Evolutionary conservation across 805 yeast genomes (phyloP).

Genomic region (Candida hispaniensis): DNA sequence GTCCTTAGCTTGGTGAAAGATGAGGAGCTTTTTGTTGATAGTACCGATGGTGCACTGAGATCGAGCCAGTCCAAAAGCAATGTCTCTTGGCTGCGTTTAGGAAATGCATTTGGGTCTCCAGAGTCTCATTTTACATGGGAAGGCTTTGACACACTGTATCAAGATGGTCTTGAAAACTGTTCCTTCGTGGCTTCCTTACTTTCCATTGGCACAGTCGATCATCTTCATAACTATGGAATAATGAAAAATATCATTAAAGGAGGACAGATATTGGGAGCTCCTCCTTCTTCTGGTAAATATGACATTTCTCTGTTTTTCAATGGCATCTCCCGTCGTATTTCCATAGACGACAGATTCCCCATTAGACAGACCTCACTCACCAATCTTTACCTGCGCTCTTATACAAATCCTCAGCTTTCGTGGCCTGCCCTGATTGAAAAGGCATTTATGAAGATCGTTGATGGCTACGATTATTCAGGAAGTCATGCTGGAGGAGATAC

Average conservation of each 20-base stretch:
- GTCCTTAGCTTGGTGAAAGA: slow-evolving; percentile 3
- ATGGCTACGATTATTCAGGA: slow-evolving; percentile 56
- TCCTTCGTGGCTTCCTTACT: slow-evolving; percentile 64
- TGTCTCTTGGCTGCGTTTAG: slow-evolving; percentile 5
- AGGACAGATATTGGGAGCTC: slow-evolving; percentile 12
- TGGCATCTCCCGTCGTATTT: slow-evolving; percentile 41
- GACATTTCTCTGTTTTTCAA: slow-evolving; percentile 39
- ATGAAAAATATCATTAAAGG: slow-evolving; percentile 21
- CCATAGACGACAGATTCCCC: slow-evolving; percentile 41
- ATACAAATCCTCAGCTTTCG: slow-evolving; percentile 27
- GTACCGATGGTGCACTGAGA: slow-evolving; percentile 2
- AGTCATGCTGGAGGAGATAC: slow-evolving; percentile 69
- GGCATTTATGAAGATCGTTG: slow-evolving; percentile 53
- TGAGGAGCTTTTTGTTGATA: slow-evolving; percentile 7
- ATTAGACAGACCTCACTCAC: slow-evolving; percentile 16
- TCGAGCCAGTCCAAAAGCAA: slow-evolving; percentile 5
- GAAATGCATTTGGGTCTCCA: slow-evolving; percentile 7
- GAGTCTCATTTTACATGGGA: slow-evolving; percentile 6
- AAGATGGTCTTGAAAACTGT: slow-evolving; percentile 43
- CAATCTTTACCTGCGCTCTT: slow-evolving; percentile 32
- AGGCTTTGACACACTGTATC: slow-evolving; percentile 17
- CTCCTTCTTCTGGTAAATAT: slow-evolving; percentile 28
- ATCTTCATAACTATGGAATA: slow-evolving; percentile 17
- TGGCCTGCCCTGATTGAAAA: slow-evolving; percentile 76
- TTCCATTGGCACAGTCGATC: slow-evolving; percentile 33